Conservation (phyloP, 1,284 basidiomycete genomes). For the Papiliotrema fonsecae region DNA sequence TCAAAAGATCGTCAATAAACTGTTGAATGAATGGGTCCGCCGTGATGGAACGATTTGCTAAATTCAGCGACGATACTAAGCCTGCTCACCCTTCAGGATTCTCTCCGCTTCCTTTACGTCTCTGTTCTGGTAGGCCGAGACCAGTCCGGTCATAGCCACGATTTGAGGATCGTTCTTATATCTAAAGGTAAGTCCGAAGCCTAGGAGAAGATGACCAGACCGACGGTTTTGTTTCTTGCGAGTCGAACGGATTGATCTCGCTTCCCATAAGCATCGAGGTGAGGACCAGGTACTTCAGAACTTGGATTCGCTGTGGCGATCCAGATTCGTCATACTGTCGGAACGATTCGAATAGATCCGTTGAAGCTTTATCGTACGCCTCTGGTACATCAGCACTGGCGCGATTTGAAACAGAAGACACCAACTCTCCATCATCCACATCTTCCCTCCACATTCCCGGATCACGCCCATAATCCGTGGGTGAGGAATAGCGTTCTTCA, state of each 20-base stretch:
- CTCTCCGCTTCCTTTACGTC: conserved; percentile 95
- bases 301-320: conserved; percentile 91
- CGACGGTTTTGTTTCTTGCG: conserved; percentile 96
- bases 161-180: conserved; percentile 97
- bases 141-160: conserved; percentile 94
- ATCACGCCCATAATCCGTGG: conserved; percentile 98
- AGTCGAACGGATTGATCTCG: conserved; percentile 98
- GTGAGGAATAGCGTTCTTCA: conserved; percentile 95
- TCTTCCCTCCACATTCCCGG: conserved; percentile 98
- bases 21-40: conserved; percentile 86
- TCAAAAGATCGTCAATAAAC: conserved; percentile 92
- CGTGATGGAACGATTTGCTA: conserved; percentile 91
- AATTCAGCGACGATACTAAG: background rate
- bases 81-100: conserved; percentile 69
- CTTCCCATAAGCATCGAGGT: conserved; percentile 98
- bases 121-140: conserved; percentile 89
- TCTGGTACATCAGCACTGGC: conserved; percentile 52
- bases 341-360: conserved; percentile 99
- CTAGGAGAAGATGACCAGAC: background rate
- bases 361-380: conserved; percentile 93
- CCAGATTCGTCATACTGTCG: conserved; percentile 98
- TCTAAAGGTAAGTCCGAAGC: conserved; percentile 48
- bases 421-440: conserved; percentile 99
- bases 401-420: conserved; percentile 23
- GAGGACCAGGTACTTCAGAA: conserved; percentile 95